Conservation (phyloP, 23 red algal genomes). For the Gracilaria caudata region DNA sequence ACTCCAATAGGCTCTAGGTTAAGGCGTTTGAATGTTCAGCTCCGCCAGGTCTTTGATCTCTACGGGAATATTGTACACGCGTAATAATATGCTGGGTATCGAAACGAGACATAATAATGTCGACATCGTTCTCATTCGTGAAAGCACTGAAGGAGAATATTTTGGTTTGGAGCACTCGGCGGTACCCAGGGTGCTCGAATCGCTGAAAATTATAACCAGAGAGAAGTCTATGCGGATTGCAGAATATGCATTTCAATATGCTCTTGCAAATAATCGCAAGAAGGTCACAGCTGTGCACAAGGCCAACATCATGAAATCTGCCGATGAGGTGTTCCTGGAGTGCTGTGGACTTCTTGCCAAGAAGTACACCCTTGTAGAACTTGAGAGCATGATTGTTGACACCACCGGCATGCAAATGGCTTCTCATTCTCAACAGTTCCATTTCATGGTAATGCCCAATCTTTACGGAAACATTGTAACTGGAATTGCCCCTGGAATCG, state of each 20-base stretch:
- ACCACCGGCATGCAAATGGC: constrained; percentile 93
- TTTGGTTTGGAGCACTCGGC: constrained; percentile 93
- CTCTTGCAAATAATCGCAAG: constrained; percentile 79
- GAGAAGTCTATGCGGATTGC: constrained; percentile 76
- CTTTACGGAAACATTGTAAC: constrained; percentile 97
- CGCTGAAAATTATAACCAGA: constrained; percentile 91
- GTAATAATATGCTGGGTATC: constrained; percentile 90
- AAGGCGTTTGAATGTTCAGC: constrained; percentile 83
- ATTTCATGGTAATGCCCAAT: constrained; percentile 96
- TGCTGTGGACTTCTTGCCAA: constrained; percentile 72
- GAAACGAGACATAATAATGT: constrained; percentile 75
- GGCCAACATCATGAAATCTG: constrained; percentile 95
- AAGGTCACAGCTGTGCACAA: constrained; percentile 98
- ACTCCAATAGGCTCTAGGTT: constrained; percentile 66
- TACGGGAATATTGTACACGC: constrained; percentile 94
- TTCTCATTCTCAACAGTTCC: constrained; percentile 90
- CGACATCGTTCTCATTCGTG: constrained; percentile 96
- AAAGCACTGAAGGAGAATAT: constrained; percentile 99
- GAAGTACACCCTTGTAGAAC: constrained; percentile 94
- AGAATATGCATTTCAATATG: constrained; percentile 96
- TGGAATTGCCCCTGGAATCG: constrained; percentile 85
- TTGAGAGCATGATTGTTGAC: constrained; percentile 92
- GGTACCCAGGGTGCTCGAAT: constrained; percentile 91
- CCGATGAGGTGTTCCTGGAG: constrained; percentile 93
- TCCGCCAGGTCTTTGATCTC: constrained; percentile 84